Base-by-base conservation (phyloP, 2,329 filamentous ascomycete genomes). In the Ophiostoma tasmaniense region DNA sequence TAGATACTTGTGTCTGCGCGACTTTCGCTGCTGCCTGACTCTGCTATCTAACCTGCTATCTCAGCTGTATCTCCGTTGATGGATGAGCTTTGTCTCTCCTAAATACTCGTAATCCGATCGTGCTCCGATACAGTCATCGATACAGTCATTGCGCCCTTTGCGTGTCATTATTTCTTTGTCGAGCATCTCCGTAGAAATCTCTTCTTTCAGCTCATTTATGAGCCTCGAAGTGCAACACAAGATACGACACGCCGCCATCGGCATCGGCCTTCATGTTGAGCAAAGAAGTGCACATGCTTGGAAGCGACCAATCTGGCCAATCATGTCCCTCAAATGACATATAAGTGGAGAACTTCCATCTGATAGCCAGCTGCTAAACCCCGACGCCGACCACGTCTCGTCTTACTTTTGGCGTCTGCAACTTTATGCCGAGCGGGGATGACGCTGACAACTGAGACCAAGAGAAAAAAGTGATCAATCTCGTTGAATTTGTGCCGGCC, bases 341-440 rank as follows among this genome's bases (percentile, higher is more conserved):
- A 25, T 62, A 22, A 35, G 30, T 62, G 30, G 59, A 7, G 0
- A 4, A 3, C 8, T 6, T 3, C 4, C 37, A 42, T 64, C 62
- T 28, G 62, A 42, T 64, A n/a, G 39, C 35, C 7, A 25, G n/a
- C 1, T n/a, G 33, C n/a, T 64, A 20, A 64, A 39, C 35, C 33
- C 62, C 62, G 33, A 42, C 61, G 10, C 61, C 61, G 61, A 64
- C 20, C 35, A 64, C 33, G 35, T 37, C 33, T 64, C 33, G 35
- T 22, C 35, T 64, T 39, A 39, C 35, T 64, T 39, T 39, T 35
- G 33, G 17, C 3, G n/a, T 22, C 33, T 22, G 8, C 30, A 64
- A n/a, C 61, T n/a, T 64, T 64, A 25, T 39, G 62, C 62, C 62
- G 62, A 64, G 62, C 35, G 62, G 62, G 33, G 62, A 14, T 64